These are phyloP conservation scores for Leccinum pseudoinsigne DNA, from an alignment of 1,284 basidiomycete species.

Conservation along the genomic window DNA sequence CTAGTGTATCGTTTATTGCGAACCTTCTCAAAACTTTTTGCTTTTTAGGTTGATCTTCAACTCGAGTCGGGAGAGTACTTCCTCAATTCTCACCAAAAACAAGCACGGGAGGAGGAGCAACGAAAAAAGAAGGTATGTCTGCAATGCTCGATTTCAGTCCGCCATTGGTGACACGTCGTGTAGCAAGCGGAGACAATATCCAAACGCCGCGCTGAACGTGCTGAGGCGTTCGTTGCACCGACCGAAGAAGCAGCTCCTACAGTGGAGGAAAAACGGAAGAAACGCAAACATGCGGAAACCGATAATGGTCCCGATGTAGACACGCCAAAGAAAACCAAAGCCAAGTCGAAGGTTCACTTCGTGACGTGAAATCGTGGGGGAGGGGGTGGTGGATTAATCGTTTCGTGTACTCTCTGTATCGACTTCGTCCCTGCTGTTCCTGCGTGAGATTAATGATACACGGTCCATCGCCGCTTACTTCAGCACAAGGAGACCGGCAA, in stretches of 20 bases:
- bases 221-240: slow-evolving; percentile 84
- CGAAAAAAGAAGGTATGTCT: slow-evolving; percentile 74
- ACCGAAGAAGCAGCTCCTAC: slow-evolving; percentile 68
- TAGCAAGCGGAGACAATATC: slow-evolving; percentile 77
- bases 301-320: slow-evolving; percentile 24
- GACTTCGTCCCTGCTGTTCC: background rate
- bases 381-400: background rate
- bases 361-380: slow-evolving; percentile 11
- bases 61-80: slow-evolving; percentile 98
- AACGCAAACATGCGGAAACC: slow-evolving; percentile 43
- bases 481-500: slow-evolving; percentile 21
- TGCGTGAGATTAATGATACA: background rate
- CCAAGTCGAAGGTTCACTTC: slow-evolving; percentile 15
- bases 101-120: slow-evolving; percentile 60
- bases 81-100: slow-evolving; percentile 86
- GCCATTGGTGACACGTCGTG: slow-evolving; percentile 14
- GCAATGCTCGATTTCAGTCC: background rate
- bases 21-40: slow-evolving; percentile 14
- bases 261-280: slow-evolving; percentile 77
- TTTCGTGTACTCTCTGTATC: slow-evolving; percentile 7
- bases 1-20: background rate
- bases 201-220: slow-evolving; percentile 73
- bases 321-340: slow-evolving; percentile 32
- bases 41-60: slow-evolving; percentile 80
- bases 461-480: slow-evolving; percentile 24